Evolutionary conservation across 306 rosid genomes (phyloP).

Genomic region (Cucumis melo): DNA sequence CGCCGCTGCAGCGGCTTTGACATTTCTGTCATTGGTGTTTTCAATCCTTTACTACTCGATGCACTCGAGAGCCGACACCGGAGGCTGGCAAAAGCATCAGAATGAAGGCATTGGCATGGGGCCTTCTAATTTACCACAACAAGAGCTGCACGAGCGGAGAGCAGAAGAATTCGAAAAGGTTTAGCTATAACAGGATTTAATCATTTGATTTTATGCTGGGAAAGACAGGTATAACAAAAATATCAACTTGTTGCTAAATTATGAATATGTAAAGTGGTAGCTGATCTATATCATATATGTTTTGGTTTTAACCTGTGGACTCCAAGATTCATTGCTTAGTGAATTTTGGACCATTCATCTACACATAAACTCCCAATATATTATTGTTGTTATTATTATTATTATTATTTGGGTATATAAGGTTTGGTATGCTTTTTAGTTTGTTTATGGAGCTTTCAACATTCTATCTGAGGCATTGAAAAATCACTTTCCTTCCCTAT

Average conservation of each 20-base stretch:
- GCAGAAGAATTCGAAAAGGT: conserved; percentile 34
- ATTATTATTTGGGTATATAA: too few relatives aligned
- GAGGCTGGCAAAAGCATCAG: conserved; percentile 84
- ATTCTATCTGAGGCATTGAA: too few relatives aligned
- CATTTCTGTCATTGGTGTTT: conserved; percentile 54
- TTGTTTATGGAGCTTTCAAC: too few relatives aligned
- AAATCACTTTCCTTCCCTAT: too few relatives aligned
- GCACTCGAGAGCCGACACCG: conserved; percentile 75
- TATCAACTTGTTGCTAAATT: background rate
- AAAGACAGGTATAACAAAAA: background rate
- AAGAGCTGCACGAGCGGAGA: conserved; percentile 20
- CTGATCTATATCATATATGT: background rate
- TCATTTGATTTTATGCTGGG: background rate
- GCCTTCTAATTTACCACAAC: conserved; percentile 20
- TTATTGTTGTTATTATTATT: background rate
- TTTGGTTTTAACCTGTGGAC: background rate
- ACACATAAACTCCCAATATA: background rate
- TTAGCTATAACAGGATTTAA: background rate
- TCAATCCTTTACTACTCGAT: conserved; percentile 61
- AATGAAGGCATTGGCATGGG: conserved; percentile 72
- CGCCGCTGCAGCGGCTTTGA: conserved; percentile 82
- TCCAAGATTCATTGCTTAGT: background rate
- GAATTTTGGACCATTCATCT: background rate
- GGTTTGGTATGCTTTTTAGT: too few relatives aligned
- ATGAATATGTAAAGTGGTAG: background rate